These are phyloP conservation scores for Colletotrichum theobromicola DNA, from an alignment of 2,329 filamentous ascomycete species.

Conservation along the genomic window DNA sequence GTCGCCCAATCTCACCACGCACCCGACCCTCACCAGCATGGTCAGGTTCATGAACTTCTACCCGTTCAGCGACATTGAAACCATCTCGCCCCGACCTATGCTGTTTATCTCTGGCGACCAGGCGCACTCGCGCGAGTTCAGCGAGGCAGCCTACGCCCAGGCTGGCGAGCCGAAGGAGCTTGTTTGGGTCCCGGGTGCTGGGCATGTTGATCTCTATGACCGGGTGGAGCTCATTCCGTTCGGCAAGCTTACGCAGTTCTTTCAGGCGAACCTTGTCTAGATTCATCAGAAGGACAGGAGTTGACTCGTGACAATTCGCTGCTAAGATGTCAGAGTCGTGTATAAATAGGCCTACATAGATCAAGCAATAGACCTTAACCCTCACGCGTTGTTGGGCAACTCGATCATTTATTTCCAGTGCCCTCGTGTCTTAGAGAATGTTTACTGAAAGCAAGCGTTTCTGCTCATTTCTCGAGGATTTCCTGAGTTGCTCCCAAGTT, in stretches of 20 bases:
- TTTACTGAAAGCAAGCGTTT: neutral
- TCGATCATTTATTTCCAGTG: neutral
- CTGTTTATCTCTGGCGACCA: conserved; percentile 30
- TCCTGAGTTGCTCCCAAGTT: accelerated
- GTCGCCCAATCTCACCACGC: conserved; percentile 30
- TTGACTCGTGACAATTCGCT: neutral
- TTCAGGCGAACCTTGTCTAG: conserved; percentile 1
- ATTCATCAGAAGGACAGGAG: neutral
- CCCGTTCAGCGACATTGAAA: conserved; percentile 32
- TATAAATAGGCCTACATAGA: neutral
- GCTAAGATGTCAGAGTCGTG: neutral
- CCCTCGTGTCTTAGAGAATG: neutral
- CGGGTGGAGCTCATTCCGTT: conserved; percentile 39
- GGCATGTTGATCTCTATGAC: conserved; percentile 42
- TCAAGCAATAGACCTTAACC: neutral
- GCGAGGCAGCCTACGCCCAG: conserved; percentile 27
- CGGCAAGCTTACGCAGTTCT: conserved; percentile 30
- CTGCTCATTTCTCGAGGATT: neutral
- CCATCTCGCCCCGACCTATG: conserved; percentile 32
- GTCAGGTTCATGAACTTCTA: conserved; percentile 38
- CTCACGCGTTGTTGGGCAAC: neutral
- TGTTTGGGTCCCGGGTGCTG: conserved; percentile 33
- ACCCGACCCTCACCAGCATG: conserved; percentile 32
- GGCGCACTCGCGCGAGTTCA: conserved; percentile 33
- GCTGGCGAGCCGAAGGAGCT: conserved; percentile 41